Base-by-base conservation (phyloP, 768 basidiomycete genomes). In the Cyclocybe cylindracea region DNA sequence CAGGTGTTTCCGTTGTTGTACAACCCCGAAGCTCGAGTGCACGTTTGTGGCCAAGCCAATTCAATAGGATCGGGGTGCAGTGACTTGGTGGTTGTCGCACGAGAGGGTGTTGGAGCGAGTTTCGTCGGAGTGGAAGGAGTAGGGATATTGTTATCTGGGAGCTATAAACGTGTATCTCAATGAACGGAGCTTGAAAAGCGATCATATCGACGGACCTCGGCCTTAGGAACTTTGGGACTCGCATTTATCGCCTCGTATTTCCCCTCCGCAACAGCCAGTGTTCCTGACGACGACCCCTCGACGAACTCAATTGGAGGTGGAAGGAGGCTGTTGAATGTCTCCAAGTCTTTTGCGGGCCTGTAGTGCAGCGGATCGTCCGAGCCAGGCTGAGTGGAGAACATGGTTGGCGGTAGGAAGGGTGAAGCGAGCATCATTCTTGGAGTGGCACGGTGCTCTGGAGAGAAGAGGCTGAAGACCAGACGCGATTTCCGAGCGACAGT, bases 1-100 rank as follows among this genome's bases (percentile, higher is more conserved):
- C 97, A 99, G 2, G 93, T 96, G 64, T 98, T 98, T 41, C 92
- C 93, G 24, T 74, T 86, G 69, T 98, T 98, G 63, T 82, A 77
- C 41, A 98, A 72, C 1, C 94, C 94, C 44, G 64, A 68, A 37
- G 82, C 88, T 45, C 79, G 66, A 47, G 62, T 71, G 44, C 64
- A 76, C 10, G 65, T 67, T 18, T 66, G 46, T 1, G 87, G 86
- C 87, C 87, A 91, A 38, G 83, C 64, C 40, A 77, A 70, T 57
- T 89, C 86, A 44, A 91, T 77, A 34, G 77, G 68, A 43, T 77
- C 74, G 16, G 73, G 67, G 60, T 82, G 78, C 14, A 88, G 68
- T 44, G 78, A 72, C 69, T 77, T 70, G 48, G 66, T 47, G 61
- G 58, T 58, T 16, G 59, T 44, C 31, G 64, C 39, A 39, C 64